Base-by-base conservation (phyloP, 2,329 filamentous ascomycete species). In the Mollisia scopiformis region DNA sequence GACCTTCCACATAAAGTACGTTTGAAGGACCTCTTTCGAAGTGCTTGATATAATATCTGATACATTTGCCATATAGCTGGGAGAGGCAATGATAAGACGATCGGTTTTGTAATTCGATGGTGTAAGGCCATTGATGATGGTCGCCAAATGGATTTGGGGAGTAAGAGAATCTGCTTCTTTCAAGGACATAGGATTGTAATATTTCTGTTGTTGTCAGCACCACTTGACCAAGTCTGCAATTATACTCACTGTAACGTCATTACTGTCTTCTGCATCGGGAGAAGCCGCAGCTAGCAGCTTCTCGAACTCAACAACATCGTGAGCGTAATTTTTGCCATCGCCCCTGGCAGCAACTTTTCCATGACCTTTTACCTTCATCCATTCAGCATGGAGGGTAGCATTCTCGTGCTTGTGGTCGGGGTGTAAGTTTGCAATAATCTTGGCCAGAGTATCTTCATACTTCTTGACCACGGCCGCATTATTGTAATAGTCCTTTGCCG, bases 1-100 rank as follows among this genome's bases (percentile, higher is more conserved):
- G 14, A 83, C 74, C 66, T 88, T 88, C 87, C 88, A 89, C 25
- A 84, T 73, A 62, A 90, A 79, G 69, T 87, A 91, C n/a, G 80
- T 77, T 62, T 86, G 81, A 2, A 91, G 70, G 0, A 84, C 80
- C 43, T 87, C 82, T 53, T 79, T 77, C 0, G 82, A 73, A 1
- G 84, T 84, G 2, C 80, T 74, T 1, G 78, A 73, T 21, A 92
- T 68, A 37, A 89, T 82, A 1, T 76, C 70, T 6, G 85, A 83
- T 1, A 90, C 71, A 7, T 83, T 81, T 54, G 83, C 79, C 67
- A 89, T 76, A 67, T 89, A 90, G 1, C 80, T 76, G 0, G 87
- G 86, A 1, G 85, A 84, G 21, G 78, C 78, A 28, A 88, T 78
- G 65, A 90, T 85, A 58, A 90, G 73, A 14, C 80, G 80, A 35